A percentile compares a stretch with the other conserved stretches of the same genome.
Evolutionary conservation across 306 rosid genomes (phyloP).

Genomic region (Castanea sativa): DNA sequence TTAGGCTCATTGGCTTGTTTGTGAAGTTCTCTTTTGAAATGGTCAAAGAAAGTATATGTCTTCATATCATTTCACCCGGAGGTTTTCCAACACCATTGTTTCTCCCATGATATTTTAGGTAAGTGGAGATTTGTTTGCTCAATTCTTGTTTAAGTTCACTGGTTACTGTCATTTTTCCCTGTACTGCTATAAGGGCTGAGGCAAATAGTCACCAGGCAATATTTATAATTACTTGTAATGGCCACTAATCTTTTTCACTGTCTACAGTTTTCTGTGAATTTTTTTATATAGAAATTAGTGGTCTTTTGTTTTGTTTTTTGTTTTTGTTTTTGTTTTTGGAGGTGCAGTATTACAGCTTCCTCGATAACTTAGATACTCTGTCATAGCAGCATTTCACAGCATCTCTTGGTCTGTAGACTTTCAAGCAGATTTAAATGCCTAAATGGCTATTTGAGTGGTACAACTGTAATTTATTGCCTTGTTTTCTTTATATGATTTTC

Average conservation of each 20-base stretch:
- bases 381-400: neutral
- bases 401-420: neutral
- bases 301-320: constrained; percentile 12
- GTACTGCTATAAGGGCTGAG: neutral
- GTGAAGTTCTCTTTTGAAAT: constrained; percentile 2
- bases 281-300: neutral
- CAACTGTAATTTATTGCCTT: neutral
- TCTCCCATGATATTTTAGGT: constrained; percentile 15
- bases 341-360: constrained; percentile 2
- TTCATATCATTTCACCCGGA: constrained; percentile 2
- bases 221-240: neutral
- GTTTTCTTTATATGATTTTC: neutral
- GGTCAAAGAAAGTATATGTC: constrained; percentile 13
- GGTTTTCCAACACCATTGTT: constrained; percentile 9
- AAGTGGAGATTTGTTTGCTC: constrained; percentile 8
- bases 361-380: neutral
- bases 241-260: neutral
- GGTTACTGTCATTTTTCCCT: neutral
- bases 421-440: neutral
- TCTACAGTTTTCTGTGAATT: neutral
- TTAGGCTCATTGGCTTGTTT: constrained; percentile 18
- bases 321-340: no score
- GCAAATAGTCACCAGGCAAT: neutral
- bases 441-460: neutral
- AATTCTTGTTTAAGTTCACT: neutral